These are phyloP conservation scores for Vitis labrusca DNA, from an alignment of 164 flowering plant genomes.

Conservation along the genomic window DNA sequence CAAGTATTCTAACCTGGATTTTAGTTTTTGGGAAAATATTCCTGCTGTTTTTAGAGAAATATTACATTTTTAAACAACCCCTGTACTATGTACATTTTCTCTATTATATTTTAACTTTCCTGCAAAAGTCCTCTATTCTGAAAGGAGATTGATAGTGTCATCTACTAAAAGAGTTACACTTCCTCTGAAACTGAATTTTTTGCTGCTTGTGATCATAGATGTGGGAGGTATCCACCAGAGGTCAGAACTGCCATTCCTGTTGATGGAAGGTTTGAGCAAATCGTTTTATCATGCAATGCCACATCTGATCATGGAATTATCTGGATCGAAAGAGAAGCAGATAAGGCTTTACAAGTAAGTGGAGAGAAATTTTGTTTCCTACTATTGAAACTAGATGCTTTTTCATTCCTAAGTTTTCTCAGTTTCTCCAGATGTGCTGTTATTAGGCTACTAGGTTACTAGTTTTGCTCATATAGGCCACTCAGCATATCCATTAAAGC, in stretches of 20 bases:
- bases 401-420: neutral
- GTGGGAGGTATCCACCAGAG: slow-evolving; percentile 96
- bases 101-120: neutral
- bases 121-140: neutral
- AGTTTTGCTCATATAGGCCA: no score
- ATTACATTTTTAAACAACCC: neutral
- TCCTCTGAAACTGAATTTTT: slow-evolving; percentile 8
- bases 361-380: neutral
- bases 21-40: neutral
- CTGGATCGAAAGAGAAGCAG: slow-evolving; percentile 89
- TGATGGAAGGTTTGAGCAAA: slow-evolving; percentile 93
- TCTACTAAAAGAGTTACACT: neutral
- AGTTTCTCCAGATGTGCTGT: no score
- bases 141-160: no score
- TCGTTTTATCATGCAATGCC: slow-evolving; percentile 86
- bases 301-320: slow-evolving; percentile 90
- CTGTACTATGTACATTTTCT: neutral
- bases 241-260: slow-evolving; percentile 98
- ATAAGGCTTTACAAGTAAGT: slow-evolving; percentile 78
- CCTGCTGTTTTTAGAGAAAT: neutral
- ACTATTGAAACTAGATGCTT: no score
- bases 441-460: no score
- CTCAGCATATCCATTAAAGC: no score
- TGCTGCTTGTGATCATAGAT: slow-evolving; percentile 45
- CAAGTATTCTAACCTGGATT: neutral